Conservation (phyloP, 306 rosid species). For the Bauhinia variegata region DNA sequence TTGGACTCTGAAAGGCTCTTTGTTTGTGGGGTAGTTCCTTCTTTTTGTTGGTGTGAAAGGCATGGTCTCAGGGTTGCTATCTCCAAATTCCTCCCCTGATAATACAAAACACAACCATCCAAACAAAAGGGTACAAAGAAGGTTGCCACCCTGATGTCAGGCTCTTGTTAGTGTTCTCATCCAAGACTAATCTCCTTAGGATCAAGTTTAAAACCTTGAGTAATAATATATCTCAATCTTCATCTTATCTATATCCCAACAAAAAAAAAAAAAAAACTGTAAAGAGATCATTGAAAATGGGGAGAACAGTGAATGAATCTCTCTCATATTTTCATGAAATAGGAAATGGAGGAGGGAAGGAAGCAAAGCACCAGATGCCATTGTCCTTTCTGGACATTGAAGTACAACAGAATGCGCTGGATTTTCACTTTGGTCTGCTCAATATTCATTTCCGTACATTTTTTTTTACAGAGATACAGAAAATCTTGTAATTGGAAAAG, state of each 20-base stretch:
- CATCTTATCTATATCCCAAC: too few species aligned
- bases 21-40: conserved; percentile 55
- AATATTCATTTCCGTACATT: conserved; percentile 23
- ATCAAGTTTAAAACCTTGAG: too few species aligned
- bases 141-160: too few species aligned
- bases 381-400: conserved; percentile 25
- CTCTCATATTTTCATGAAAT: conserved; percentile 25
- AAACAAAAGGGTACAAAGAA: conserved; percentile 36
- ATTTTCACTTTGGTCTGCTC: conserved; percentile 37
- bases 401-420: conserved; percentile 35
- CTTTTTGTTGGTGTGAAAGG: conserved; percentile 43
- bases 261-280: too few species aligned
- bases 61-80: conserved; percentile 45
- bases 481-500: conserved; percentile 23
- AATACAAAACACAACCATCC: conserved; percentile 45
- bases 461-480: conserved; percentile 27
- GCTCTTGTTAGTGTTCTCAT: too few species aligned
- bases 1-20: conserved; percentile 37
- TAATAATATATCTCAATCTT: too few species aligned
- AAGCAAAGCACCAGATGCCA: conserved; percentile 12
- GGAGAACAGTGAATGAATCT: conserved; percentile 23
- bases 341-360: conserved; percentile 1
- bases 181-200: too few species aligned
- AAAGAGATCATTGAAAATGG: conserved; percentile 12
- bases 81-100: conserved; percentile 52